Conservation (phyloP, 495 filamentous ascomycete genomes). For the Staphylotrichum tortipilum region DNA sequence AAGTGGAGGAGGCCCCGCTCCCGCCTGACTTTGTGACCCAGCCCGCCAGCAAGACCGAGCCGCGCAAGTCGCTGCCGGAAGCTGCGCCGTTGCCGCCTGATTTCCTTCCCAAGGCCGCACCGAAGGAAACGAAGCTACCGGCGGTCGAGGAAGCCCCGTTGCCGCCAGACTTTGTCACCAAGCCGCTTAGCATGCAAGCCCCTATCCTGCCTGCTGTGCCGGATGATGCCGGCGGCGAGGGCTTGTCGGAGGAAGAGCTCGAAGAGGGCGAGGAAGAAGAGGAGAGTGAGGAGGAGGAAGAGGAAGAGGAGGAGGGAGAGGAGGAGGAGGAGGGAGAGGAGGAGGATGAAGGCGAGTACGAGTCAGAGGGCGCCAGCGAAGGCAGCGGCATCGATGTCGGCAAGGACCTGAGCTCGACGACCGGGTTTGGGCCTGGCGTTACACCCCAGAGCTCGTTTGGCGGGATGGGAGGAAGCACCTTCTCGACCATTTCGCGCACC, state of each 20-base stretch:
- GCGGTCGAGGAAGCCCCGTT: too few relatives aligned
- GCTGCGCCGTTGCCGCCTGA: slow-evolving; percentile 22
- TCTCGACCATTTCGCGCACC: slow-evolving; percentile 39
- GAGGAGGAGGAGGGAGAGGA: slow-evolving; percentile 20
- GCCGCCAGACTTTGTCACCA: too few relatives aligned
- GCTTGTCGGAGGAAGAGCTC: slow-evolving; percentile 18
- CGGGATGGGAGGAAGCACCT: slow-evolving; percentile 34
- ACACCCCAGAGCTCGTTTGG: slow-evolving; percentile 64
- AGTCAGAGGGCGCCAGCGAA: slow-evolving; percentile 42
- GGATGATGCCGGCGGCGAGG: slow-evolving; percentile 17
- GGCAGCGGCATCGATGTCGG: slow-evolving; percentile 57
- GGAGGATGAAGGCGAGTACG: slow-evolving; percentile 32
- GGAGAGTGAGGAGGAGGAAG: slow-evolving; percentile 15
- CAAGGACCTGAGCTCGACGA: slow-evolving; percentile 55
- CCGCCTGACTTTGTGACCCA: slow-evolving; percentile 29
- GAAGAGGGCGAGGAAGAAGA: slow-evolving; percentile 23
- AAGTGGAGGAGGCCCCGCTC: slow-evolving; percentile 30
- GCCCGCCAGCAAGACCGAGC: slow-evolving; percentile 7
- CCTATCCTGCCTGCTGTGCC: slow-evolving; percentile 17
- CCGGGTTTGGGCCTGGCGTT: slow-evolving; percentile 41
- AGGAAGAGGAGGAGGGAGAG: slow-evolving; percentile 30
- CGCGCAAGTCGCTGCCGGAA: neutral
- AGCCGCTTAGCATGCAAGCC: too few relatives aligned
- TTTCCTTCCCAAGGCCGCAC: slow-evolving; percentile 19
- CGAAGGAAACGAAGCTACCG: too few relatives aligned